Evolutionary conservation across 805 yeast genomes (phyloP), one percentile per base, ranked within the genome.

Genomic region (Kluyveromyces starmeri): DNA sequence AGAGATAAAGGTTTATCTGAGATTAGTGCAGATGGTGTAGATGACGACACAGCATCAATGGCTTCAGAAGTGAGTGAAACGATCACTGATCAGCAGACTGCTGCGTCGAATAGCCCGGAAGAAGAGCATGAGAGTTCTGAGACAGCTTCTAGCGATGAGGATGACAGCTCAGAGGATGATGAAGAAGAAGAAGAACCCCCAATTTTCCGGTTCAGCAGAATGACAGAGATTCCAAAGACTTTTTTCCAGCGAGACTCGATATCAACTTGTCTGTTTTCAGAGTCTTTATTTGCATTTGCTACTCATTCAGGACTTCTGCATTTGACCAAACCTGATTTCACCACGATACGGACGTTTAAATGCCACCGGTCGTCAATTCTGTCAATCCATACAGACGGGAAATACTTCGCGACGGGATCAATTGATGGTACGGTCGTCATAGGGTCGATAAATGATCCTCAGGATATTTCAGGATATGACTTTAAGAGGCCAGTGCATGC

Each of bases 381-480:
- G 27, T 73, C 84, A 0, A 66, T 85, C 0, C 36, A 36, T 25
- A 68, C 81, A 2, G 94, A 84, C 49, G 92, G 94, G 0, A 58
- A 58, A 7, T 75, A 69, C 48, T 74, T 92, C 40, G 94, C 92
- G 0, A 78, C 94, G 0, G 95, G 88, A 0, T 85, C 96, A 0
- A 78, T 89, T 64, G 98, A 92, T 53, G 98, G 98, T 0, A 82
- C 95, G 0, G 81, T 89, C 0, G 85, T 85, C 2, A 71, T 85
- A 4, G 92, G 95, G 0, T 71, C 86, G 2, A 61, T 83, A 1
- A 39, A 43, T 2, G 82, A 79, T 42, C 73, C 72, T 13, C 59
- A 64, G 4, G 92, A 81, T 45, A 73, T 81, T 2, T 64, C 70
- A 0, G 86, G 85, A 2, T 79, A 73, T 45, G 94, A 88, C 56